Base-by-base conservation (phyloP, 164 flowering plant genomes). In the Sextonia rubra region DNA sequence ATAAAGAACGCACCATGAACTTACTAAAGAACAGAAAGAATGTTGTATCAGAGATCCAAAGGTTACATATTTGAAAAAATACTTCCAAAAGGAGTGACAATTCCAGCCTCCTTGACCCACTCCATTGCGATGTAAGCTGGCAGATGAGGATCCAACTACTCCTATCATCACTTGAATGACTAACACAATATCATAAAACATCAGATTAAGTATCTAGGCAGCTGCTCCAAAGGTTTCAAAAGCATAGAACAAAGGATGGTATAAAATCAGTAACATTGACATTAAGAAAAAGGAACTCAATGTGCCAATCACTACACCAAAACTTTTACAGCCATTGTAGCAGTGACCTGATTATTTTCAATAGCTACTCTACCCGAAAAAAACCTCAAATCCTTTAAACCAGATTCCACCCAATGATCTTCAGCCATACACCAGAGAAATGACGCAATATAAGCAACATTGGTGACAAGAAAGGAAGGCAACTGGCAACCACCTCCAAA, bases 141-240 rank as follows among this genome's bases (percentile, higher is more conserved):
- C 11, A n/a, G 20, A 66, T 66, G 49, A 4, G 69, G 20, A 48
- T 66, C 37, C 67, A 15, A 64, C 18, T 14, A 29, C 68, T 12
- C 37, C 7, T 30, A n/a, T 32, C 47, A 64, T 17, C 68, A 15
- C 20, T 15, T 26, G 22, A 30, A 30, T 64, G 17, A 3, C 15
- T 17, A 12, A 27, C 7, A 3, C 29, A 27, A 27, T 18, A 64
- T 24, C 68, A 22, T 64, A 26, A 3, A 17, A 25, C 17, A 32
- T 15, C 27, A 15, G 17, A 7, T 12, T 25, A 47, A 49, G 30
- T 18, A 70, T 29, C 84, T 80, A 92, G 73, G 83, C 94, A 79
- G 95, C 80, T 71, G 94, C 98, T 58, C 92, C 96, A 77, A 91
- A n/a, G n/a, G n/a, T n/a, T n/a, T n/a, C n/a, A n/a, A 64, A 61